Conservation (phyloP, 208 protist species). For the Crithidia sp. region DNA sequence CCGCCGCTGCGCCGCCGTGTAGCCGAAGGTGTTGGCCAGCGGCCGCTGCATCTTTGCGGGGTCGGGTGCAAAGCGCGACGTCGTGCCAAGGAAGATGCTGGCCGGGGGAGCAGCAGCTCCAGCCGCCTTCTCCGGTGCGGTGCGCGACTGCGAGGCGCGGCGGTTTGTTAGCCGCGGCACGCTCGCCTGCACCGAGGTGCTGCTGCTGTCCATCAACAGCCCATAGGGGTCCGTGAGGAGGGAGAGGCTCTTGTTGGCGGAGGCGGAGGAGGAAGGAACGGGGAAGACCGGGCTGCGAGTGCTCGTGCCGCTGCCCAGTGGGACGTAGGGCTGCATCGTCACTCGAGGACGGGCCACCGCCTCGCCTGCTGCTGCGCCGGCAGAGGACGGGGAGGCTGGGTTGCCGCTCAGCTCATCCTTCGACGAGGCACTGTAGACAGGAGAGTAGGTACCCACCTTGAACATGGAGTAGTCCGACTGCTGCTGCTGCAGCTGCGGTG, state of each 20-base stretch:
- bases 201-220: constrained; percentile 16
- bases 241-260: constrained; percentile 14
- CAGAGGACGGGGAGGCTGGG: too few relatives aligned
- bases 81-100: constrained; percentile 30
- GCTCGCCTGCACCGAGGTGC: background rate
- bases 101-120: background rate
- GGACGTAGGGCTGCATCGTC: constrained; percentile 28
- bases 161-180: background rate
- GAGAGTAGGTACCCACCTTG: background rate
- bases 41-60: constrained; percentile 42
- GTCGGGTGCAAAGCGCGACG: constrained; percentile 34
- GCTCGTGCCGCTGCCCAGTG: background rate
- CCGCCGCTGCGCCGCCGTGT: constrained; percentile 14
- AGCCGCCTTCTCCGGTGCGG: too few relatives aligned
- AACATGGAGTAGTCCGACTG: constrained; percentile 16
- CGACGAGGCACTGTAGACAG: background rate
- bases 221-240: constrained; percentile 23
- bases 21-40: constrained; percentile 47
- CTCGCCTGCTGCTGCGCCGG: background rate
- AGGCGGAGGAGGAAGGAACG: background rate
- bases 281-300: background rate
- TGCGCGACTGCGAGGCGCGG: too few relatives aligned
- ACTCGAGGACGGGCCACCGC: constrained; percentile 19
- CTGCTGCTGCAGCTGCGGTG: background rate
- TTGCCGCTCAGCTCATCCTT: background rate